Evolutionary conservation across 2,329 filamentous ascomycete genomes (phyloP), one percentile per base, ranked within the genome.

Genomic region (Macrophomina tecta): DNA sequence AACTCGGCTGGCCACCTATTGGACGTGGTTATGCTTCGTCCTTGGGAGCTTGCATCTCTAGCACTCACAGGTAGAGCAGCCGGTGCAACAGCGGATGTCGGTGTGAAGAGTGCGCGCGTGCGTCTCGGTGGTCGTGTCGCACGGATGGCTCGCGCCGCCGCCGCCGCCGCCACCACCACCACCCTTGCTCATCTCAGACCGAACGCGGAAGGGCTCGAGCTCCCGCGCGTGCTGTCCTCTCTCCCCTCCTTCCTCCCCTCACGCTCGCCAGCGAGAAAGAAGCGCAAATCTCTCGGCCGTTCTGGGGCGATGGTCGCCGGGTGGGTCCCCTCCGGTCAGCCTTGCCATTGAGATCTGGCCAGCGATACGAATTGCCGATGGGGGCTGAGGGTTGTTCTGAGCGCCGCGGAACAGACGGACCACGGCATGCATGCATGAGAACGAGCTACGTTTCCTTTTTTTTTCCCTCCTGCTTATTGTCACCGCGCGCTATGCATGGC

Each of bases 21-120:
- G 42, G 42, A n/a, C 16, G 42, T n/a, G 42, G 16, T n/a, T n/a
- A 14, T 5, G 42, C 11, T 2, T 45, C 16, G 2, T 40, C 14
- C 7, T 45, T 45, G 11, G 16, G 5, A 14, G 42, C 42, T 7
- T 45, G 42, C 42, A 45, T 45, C 5, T 45, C 7, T 45, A 12
- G 8, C 6, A 1, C 11, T n/a, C 52, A 55, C 18, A 34, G 11
- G 7, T 14, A 45, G 42, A 5, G 42, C 11, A 45, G 7, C 7
- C 42, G 16, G 53, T 14, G 38, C 8, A 9, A 23, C 18, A 11
- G 40, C 56, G 56, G 56, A 48, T 61, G 56, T 61, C 56, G 56
- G 56, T 61, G 55, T 60, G 40, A 45, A 46, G 16, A 11, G 40
- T 40, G 56, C 40, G 42, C 56, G 23, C 16, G 9, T 40, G 52